Percentiles rank a stretch among this genome's conserved stretches.
Conservation (phyloP, 768 basidiomycete species). For the Krasilnikovozyma curviuscula region DNA sequence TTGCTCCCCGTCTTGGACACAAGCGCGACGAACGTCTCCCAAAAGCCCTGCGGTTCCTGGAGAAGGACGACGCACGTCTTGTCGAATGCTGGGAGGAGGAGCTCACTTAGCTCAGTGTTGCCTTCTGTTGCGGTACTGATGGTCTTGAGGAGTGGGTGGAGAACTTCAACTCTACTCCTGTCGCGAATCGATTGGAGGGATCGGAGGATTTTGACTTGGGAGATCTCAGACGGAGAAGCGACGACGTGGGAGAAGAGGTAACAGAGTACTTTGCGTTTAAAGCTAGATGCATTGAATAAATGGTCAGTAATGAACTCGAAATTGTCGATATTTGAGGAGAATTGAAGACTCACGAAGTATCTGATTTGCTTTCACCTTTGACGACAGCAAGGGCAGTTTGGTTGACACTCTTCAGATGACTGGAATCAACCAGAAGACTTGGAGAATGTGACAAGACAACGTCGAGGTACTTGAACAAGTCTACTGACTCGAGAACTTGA, state of each 20-base stretch:
- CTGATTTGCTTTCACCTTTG: conserved; percentile 40
- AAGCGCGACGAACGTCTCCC: conserved; percentile 1
- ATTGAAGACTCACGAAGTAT: conserved; percentile 8
- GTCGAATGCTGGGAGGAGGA: conserved; percentile 27
- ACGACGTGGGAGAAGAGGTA: conserved; percentile 63
- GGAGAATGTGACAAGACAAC: conserved; percentile 52
- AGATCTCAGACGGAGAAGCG: conserved; percentile 34
- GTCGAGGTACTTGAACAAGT: conserved; percentile 45
- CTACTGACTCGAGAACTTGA: conserved; percentile 19
- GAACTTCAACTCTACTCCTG: conserved; percentile 34
- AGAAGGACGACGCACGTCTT: conserved; percentile 31
- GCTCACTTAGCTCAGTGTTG: conserved; percentile 8
- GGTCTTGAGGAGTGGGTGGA: conserved; percentile 40
- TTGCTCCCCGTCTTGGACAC: not conserved
- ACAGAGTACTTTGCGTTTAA: conserved; percentile 51
- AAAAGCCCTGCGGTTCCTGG: conserved; percentile 4
- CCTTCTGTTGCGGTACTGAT: conserved; percentile 9
- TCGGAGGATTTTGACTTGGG: conserved; percentile 39
- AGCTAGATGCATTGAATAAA: conserved; percentile 29
- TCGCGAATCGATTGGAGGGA: conserved; percentile 35
- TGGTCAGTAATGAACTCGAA: not conserved
- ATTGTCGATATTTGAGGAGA: not conserved
- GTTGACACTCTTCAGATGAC: conserved; percentile 41
- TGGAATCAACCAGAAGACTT: conserved; percentile 37
- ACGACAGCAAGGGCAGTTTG: conserved; percentile 34